A percentile compares a stretch with the other conserved stretches of the same genome.
Evolutionary conservation across 139 green algal species (phyloP).

Genomic region (Volvox africanus): DNA sequence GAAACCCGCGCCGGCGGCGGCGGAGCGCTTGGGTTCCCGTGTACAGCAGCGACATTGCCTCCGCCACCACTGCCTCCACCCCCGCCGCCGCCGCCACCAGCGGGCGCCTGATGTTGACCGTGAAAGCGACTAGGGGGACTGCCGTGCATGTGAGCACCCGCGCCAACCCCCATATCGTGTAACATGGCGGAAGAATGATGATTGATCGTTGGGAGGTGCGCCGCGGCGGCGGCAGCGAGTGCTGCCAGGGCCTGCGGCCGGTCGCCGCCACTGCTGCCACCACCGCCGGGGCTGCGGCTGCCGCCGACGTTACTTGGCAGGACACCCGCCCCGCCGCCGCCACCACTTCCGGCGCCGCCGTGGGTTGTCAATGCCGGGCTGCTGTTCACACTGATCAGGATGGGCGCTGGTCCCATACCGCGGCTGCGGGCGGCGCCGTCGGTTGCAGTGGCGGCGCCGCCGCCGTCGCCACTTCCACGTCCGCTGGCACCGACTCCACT

Average conservation of each 20-base stretch:
- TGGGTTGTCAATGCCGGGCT: neutral
- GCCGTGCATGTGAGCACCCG: neutral
- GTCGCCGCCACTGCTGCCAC: neutral
- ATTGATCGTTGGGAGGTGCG: conserved; percentile 29
- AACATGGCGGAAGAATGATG: neutral
- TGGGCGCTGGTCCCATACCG: neutral
- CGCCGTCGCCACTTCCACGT: neutral
- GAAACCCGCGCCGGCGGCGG: neutral
- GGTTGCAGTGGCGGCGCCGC: neutral
- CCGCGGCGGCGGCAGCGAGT: neutral
- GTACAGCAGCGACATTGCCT: neutral
- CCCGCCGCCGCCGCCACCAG: neutral
- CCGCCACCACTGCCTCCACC: neutral
- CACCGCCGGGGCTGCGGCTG: neutral
- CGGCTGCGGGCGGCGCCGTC: neutral
- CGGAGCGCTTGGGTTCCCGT: neutral
- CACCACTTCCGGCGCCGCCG: neutral
- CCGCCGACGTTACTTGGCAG: neutral
- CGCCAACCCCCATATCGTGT: neutral
- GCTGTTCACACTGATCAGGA: neutral
- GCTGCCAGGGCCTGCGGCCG: neutral
- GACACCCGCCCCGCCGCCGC: neutral
- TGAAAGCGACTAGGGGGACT: neutral
- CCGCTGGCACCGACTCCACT: neutral
- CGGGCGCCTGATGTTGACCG: neutral